phyloP scores from a whole-genome alignment of 2,329 filamentous ascomycete species.

The Claviceps sp. region DNA sequence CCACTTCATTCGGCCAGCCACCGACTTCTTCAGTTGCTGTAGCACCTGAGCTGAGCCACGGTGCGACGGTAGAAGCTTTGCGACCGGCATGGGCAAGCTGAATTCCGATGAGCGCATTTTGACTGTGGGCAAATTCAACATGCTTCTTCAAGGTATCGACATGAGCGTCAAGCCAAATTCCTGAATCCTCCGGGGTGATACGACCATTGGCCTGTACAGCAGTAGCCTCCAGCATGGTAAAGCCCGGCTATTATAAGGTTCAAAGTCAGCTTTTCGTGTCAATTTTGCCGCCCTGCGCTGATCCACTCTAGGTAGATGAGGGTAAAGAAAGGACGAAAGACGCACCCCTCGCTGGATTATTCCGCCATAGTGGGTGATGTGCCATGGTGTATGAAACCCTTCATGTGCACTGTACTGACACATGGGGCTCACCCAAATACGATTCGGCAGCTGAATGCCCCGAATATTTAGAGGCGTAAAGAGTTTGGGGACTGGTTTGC shows the following conservation, averaged over 20 bases:
- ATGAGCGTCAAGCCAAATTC: constrained; percentile 77
- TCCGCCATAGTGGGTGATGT: constrained; percentile 28
- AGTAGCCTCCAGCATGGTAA: constrained; percentile 69
- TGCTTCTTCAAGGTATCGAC: constrained; percentile 57
- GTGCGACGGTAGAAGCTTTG: constrained; percentile 47
- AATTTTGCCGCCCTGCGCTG: background rate
- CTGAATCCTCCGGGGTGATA: constrained; percentile 67
- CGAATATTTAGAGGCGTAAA: background rate
- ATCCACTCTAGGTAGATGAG: background rate
- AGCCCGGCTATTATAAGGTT: constrained; percentile 31
- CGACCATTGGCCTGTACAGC: constrained; percentile 62
- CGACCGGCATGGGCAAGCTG: constrained; percentile 74
- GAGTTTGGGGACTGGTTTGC: background rate
- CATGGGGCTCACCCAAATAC: background rate
- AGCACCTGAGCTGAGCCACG: constrained; percentile 44
- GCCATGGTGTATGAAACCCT: constrained; percentile 1
- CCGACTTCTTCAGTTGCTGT: constrained; percentile 38
- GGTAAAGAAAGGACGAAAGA: background rate
- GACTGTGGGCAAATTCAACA: constrained; percentile 67
- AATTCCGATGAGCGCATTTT: constrained; percentile 62
- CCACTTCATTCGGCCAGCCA: constrained; percentile 45
- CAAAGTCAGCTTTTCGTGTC: background rate
- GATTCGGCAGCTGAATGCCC: background rate
- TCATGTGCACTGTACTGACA: constrained; percentile 2
- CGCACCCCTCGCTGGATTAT: constrained; percentile 1